A percentile compares a stretch with the other conserved stretches of the same genome.
These are phyloP conservation scores for Polytrichum formosum DNA, from an alignment of 225 moss, liverwort and hornwort genomes.

Conservation along the genomic window DNA sequence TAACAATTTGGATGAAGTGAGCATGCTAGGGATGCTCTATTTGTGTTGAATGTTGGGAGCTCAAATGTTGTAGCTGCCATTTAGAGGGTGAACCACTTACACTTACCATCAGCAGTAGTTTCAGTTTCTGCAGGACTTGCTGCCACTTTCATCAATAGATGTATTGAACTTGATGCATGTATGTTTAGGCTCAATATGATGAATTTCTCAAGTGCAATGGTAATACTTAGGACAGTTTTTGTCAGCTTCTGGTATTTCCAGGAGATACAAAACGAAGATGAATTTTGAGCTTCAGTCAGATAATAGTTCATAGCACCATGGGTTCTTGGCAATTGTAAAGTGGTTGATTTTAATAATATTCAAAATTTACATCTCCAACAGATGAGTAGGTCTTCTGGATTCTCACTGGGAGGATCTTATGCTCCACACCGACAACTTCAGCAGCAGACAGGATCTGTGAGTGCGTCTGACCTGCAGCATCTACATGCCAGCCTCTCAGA, in stretches of 20 bases:
- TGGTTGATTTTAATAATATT: too few relatives aligned
- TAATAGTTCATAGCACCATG: too few relatives aligned
- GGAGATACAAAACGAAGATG: too few relatives aligned
- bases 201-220: too few relatives aligned
- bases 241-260: too few relatives aligned
- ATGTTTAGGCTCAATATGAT: too few relatives aligned
- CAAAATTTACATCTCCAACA: conserved; percentile 59
- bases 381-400: conserved; percentile 92
- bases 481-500: conserved; percentile 70
- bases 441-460: conserved; percentile 68
- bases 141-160: background rate
- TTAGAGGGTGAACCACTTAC: too few relatives aligned
- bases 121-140: background rate
- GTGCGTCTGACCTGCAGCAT: conserved; percentile 62
- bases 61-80: too few relatives aligned
- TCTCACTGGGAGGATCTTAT: conserved; percentile 83
- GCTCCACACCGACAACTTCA: conserved; percentile 83
- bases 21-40: background rate
- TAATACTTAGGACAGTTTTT: too few relatives aligned
- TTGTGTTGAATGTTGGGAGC: background rate
- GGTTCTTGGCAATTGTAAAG: too few relatives aligned
- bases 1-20: background rate
- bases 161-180: too few relatives aligned
- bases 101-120: background rate
- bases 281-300: too few relatives aligned